Percentiles rank a stretch among this genome's conserved stretches.
Evolutionary conservation across 148 eudicot genomes (phyloP).

Genomic region (Rhododendron henanense): DNA sequence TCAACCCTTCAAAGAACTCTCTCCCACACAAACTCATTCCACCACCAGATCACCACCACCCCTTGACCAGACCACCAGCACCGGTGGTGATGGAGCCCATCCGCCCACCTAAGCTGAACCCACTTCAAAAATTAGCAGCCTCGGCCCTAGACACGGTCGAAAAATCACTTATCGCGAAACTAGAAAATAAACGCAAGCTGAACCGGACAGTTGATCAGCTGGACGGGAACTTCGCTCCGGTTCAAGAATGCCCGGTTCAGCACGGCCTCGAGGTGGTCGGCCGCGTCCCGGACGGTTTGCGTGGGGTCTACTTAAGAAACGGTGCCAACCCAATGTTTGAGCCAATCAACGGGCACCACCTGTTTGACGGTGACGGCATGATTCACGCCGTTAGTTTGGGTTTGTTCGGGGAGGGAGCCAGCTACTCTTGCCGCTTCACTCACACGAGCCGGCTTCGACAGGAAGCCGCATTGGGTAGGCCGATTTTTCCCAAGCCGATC

Average conservation of each 20-base stretch:
- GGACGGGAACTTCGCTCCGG: constrained; percentile 54
- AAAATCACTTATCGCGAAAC: constrained; percentile 14
- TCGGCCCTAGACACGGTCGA: constrained; percentile 37
- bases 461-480: constrained; percentile 28
- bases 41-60: neutral
- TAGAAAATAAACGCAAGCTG: constrained; percentile 23
- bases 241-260: constrained; percentile 42
- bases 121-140: constrained; percentile 36
- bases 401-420: constrained; percentile 16
- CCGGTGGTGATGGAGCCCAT: neutral
- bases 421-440: constrained; percentile 56
- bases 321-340: constrained; percentile 50
- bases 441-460: constrained; percentile 42
- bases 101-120: constrained; percentile 23
- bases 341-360: constrained; percentile 45
- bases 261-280: constrained; percentile 39
- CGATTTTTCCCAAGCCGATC: constrained; percentile 52
- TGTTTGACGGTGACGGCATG: constrained; percentile 70
- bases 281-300: constrained; percentile 29
- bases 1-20: constrained; percentile 3
- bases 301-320: constrained; percentile 50
- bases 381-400: constrained; percentile 49
- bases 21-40: neutral
- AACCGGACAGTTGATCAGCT: constrained; percentile 36
- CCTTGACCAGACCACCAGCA: neutral